Evolutionary conservation across 2,329 filamentous ascomycete species (phyloP), one percentile per base, ranked within the genome.

Genomic region (Ascochyta rabiei): DNA sequence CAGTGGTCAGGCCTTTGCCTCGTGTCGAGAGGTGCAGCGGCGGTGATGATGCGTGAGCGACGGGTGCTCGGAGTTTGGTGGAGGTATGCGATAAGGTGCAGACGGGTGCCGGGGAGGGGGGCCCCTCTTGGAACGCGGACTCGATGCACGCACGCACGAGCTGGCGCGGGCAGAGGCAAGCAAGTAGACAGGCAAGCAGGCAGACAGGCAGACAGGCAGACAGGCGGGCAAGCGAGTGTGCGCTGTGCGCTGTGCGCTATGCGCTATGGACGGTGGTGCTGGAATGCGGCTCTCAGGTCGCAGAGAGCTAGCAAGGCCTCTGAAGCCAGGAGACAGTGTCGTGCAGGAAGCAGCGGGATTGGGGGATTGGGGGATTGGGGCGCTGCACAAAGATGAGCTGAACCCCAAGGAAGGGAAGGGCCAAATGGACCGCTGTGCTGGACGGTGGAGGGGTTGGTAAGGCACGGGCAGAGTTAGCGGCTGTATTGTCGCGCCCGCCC

Each of bases 61-160:
- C 66, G 68, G 68, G 62, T 61, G 61, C 52, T 63, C 69, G 68
- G 69, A 65, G 61, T 65, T 69, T 66, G 67, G 35, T 48, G 46
- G 59, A 54, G 54, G 53, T 48, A 60, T 46, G 56, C 48, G 64
- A 67, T 67, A 66, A 68, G 65, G 61, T 58, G 62, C 55, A 57
- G 58, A 47, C 44, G 57, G 48, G 39, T 60, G 62, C 59, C 62
- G 6, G 4, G 64, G 62, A 55, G 55, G 57, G 57, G 59, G 63
- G 63, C 63, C 61, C 45, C 60, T 61, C 62, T 38, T 54, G 51
- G 50, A 43, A 30, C 35, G 61, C 57, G 55, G 61, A 60, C 63
- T 63, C 62, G 63, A 63, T 56, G 59, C 64, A 63, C 46, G 56
- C 53, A 56, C 61, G 67, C 66, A 67, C 64, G 66, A 68, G 66